Evolutionary conservation across 306 rosid species (phyloP).

Genomic region (Fragaria nilgerrensis): DNA sequence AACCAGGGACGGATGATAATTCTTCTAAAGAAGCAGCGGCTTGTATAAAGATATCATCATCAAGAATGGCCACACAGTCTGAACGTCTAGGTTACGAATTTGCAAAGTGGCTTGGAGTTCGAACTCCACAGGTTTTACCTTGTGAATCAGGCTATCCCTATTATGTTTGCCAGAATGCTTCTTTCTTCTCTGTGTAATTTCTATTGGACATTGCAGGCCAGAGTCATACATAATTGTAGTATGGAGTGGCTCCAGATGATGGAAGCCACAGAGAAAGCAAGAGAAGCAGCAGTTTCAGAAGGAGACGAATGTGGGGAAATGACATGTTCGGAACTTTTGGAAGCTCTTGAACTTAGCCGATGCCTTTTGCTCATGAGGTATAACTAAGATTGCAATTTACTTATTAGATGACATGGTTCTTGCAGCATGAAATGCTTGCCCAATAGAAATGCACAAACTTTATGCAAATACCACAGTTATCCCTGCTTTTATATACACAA

Average conservation of each 20-base stretch:
- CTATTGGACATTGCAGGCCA: constrained; percentile 54
- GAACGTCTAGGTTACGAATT: constrained; percentile 95
- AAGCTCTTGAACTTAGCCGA: constrained; percentile 95
- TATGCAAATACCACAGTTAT: too few species aligned
- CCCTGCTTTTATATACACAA: too few species aligned
- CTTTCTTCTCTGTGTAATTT: not conserved
- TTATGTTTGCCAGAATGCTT: constrained; percentile 21
- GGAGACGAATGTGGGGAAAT: constrained; percentile 78
- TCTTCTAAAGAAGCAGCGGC: constrained; percentile 77
- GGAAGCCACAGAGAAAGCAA: constrained; percentile 89
- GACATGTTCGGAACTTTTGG: constrained; percentile 90
- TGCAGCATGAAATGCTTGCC: too few species aligned
- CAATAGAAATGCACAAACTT: too few species aligned
- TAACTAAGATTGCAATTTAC: constrained; percentile 6
- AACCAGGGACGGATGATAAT: constrained; percentile 39
- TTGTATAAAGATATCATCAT: constrained; percentile 82
- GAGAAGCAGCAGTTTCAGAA: constrained; percentile 60
- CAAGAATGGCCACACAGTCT: constrained; percentile 93
- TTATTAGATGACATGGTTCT: not conserved
- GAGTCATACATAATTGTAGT: constrained; percentile 81
- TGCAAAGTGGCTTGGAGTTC: constrained; percentile 85
- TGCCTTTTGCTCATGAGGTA: constrained; percentile 89
- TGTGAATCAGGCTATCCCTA: constrained; percentile 7
- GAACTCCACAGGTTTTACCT: constrained; percentile 74
- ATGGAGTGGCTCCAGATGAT: constrained; percentile 86